Evolutionary conservation across 805 yeast genomes (phyloP).

Genomic region (Saccharomycopsis sp.): DNA sequence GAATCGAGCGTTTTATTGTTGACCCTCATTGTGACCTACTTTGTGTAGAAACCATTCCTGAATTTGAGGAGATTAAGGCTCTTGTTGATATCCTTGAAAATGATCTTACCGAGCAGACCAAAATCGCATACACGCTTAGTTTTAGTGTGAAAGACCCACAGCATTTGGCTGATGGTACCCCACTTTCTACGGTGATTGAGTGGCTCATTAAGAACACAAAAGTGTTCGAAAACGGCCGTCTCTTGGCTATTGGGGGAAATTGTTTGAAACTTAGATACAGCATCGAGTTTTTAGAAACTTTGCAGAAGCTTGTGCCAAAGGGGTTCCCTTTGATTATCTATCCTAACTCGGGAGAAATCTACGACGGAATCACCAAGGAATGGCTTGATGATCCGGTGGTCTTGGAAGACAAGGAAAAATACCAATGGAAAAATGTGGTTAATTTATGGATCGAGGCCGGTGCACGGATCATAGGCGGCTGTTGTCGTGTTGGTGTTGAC

Average conservation of each 20-base stretch:
- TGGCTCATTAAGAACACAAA: constrained; percentile 17
- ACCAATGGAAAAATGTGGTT: constrained; percentile 28
- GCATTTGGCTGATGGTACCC: constrained; percentile 46
- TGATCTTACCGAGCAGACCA: constrained; percentile 30
- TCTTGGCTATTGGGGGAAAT: constrained; percentile 58
- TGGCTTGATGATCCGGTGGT: constrained; percentile 32
- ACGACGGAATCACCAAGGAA: constrained; percentile 40
- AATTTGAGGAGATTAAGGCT: constrained; percentile 46
- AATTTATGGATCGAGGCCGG: constrained; percentile 29
- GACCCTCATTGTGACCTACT: constrained; percentile 44
- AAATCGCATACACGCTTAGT: constrained; percentile 22
- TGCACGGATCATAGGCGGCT: constrained; percentile 36
- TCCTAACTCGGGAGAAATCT: constrained; percentile 72
- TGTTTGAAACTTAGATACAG: constrained; percentile 50
- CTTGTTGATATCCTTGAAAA: constrained; percentile 36
- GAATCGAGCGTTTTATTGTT: constrained; percentile 35
- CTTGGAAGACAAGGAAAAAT: constrained; percentile 18
- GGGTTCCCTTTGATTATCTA: constrained; percentile 45
- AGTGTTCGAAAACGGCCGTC: constrained; percentile 25
- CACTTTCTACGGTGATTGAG: constrained; percentile 30
- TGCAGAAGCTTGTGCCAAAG: constrained; percentile 26
- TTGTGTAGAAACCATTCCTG: constrained; percentile 71
- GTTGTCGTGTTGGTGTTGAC: constrained; percentile 37
- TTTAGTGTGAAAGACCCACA: constrained; percentile 36
- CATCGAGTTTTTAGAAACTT: constrained; percentile 32